Base-by-base conservation (phyloP, 1,139 yeast genomes). In the Pichia sp. region DNA sequence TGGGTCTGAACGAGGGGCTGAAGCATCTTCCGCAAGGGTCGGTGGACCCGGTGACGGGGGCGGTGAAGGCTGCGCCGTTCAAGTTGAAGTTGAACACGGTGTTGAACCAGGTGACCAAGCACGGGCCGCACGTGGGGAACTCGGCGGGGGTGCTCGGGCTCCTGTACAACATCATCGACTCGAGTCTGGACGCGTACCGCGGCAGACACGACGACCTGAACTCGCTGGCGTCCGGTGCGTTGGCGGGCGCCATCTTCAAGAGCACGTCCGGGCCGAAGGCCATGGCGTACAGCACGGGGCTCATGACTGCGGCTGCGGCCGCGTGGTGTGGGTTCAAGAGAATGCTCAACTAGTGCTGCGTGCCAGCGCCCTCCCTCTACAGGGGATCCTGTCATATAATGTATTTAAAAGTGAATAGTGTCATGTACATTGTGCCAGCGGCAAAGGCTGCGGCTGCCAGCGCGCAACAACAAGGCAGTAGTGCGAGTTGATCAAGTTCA, bases 41-140 rank as follows among this genome's bases (percentile, higher is more conserved):
- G 42, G 45, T 61, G 29, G 70, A 66, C 47, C 65, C 66, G 8
- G 57, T 57, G n/a, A 64, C 67, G 11, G 65, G 65, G 49, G 52
- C 54, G 41, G 45, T 66, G 38, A 65, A 64, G 49, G 77, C 81
- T 58, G 84, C 92, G 34, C 82, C 96, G 8, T 76, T 84, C 50
- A 87, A 87, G 70, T 79, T 93, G 68, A 84, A 90, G 71, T 77
- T 92, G 61, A 93, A 93, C 75, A 90, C 97, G 29, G 79, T 93
- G 52, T 81, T 93, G 68, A 93, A 93, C 77, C 90, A 90, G 67
- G 81, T 93, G 67, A 93, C 99, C 45, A 86, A 90, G 68, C 84
- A 97, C 71, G 99, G 99, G 55, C 99, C 99, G 34, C 92, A 82
- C 72, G 74, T 92, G 68, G 99, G 98, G 64, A 93, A 93, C 75